Percentiles rank a stretch among this genome's conserved stretches.
Evolutionary conservation across 495 filamentous ascomycete species (phyloP).

Genomic region (Bathelium albidoporum): DNA sequence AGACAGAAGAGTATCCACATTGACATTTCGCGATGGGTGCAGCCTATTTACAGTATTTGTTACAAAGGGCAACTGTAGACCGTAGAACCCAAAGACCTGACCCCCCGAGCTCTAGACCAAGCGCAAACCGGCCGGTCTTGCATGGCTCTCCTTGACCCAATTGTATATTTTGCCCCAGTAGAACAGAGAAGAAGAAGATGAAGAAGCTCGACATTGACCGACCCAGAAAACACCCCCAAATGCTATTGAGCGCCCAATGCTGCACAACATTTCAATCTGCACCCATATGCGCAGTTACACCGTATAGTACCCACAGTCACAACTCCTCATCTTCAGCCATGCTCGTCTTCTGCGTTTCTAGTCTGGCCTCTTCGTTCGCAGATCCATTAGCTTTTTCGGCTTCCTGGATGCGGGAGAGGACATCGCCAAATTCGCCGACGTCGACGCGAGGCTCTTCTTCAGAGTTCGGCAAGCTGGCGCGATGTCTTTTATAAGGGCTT

Average conservation of each 20-base stretch:
- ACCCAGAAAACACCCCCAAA: neutral
- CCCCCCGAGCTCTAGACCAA: no score
- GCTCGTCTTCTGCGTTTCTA: slow-evolving; percentile 4
- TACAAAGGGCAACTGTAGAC: neutral
- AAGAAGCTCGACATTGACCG: neutral
- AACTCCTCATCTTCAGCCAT: slow-evolving; percentile 26
- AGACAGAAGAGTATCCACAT: neutral
- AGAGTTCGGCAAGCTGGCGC: slow-evolving; percentile 54
- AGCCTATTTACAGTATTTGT: neutral
- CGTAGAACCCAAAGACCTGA: neutral
- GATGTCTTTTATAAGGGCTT: slow-evolving; percentile 75
- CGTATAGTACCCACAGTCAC: slow-evolving; percentile 16
- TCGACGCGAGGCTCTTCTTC: slow-evolving; percentile 15
- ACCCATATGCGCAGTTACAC: neutral
- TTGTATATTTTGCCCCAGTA: no score
- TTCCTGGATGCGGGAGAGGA: neutral
- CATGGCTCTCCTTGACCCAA: no score
- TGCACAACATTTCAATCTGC: neutral
- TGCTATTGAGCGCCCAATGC: neutral
- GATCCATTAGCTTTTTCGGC: neutral
- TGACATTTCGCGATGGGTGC: neutral
- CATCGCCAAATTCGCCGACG: slow-evolving; percentile 5
- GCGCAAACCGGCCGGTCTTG: no score
- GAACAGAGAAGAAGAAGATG: neutral
- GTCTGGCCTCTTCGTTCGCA: neutral